phyloP scores from a whole-genome alignment of 768 basidiomycete species.

The Amanita rimosa region DNA sequence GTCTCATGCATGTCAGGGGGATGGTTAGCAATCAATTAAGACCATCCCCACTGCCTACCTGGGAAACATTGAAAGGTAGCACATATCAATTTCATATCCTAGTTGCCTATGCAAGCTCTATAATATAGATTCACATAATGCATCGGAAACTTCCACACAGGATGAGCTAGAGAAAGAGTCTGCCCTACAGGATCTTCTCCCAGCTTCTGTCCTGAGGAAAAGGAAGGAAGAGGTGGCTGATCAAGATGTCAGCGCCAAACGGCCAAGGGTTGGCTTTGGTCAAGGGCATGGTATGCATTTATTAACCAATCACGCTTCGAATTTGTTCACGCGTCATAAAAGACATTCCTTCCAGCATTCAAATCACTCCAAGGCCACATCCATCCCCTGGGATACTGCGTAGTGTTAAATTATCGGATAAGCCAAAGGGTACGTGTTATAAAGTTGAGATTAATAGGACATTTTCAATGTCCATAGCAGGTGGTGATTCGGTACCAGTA shows the following conservation, averaged over 20 bases:
- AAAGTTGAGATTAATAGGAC: not conserved
- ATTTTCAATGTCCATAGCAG: not conserved
- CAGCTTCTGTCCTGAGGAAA: not conserved
- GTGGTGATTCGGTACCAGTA: not conserved
- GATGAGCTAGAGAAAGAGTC: slow-evolving; percentile 1
- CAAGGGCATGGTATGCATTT: not conserved
- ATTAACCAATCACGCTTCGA: not conserved
- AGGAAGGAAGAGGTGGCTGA: not conserved
- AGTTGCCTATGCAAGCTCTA: not conserved
- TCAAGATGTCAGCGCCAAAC: not conserved
- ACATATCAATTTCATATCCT: not conserved
- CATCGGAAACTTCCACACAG: not conserved
- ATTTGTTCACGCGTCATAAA: not conserved
- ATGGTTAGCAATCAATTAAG: not conserved
- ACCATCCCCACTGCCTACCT: slow-evolving; percentile 4
- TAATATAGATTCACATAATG: not conserved
- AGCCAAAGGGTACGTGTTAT: not conserved
- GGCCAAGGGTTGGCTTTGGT: not conserved
- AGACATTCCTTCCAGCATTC: slow-evolving; percentile 1
- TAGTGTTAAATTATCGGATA: not conserved
- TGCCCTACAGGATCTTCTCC: not conserved
- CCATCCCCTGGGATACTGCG: slow-evolving; percentile 2
- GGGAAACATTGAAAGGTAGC: slow-evolving; percentile 6
- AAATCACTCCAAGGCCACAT: not conserved
- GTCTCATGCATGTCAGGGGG: not conserved